Evolutionary conservation across 805 yeast genomes (phyloP).

Genomic region (Candida vartiovaarae): DNA sequence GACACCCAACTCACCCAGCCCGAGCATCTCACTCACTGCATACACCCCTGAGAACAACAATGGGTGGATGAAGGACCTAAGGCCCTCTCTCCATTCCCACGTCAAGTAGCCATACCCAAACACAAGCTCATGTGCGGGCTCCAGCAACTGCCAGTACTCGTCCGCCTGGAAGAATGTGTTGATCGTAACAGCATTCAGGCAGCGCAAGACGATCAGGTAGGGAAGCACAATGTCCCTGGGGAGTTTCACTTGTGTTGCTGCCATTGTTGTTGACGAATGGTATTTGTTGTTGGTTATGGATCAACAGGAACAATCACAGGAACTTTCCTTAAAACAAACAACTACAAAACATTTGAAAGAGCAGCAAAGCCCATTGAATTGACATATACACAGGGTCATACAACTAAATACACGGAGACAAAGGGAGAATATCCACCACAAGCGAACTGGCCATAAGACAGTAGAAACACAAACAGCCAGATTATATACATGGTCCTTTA

Average conservation of each 20-base stretch:
- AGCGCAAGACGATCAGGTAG: slow-evolving; percentile 36
- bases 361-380: too few relatives aligned
- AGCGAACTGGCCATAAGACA: slow-evolving; percentile 23
- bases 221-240: slow-evolving; percentile 19
- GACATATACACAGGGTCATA: too few relatives aligned
- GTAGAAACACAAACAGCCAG: slow-evolving; percentile 13
- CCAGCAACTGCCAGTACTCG: slow-evolving; percentile 88
- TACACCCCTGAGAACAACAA: slow-evolving; percentile 50
- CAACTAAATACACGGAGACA: background rate
- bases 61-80: slow-evolving; percentile 80
- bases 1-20: slow-evolving; percentile 34
- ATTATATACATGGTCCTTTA: slow-evolving; percentile 20
- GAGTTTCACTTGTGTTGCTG: slow-evolving; percentile 3
- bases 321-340: too few relatives aligned
- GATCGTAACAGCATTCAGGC: slow-evolving; percentile 56
- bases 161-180: slow-evolving; percentile 91
- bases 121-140: slow-evolving; percentile 76
- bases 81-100: slow-evolving; percentile 86
- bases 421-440: slow-evolving; percentile 19
- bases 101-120: slow-evolving; percentile 80
- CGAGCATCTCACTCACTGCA: slow-evolving; percentile 26
- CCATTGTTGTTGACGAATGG: too few relatives aligned
- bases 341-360: too few relatives aligned
- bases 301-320: too few relatives aligned
- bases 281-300: too few relatives aligned